Conservation (phyloP, 768 basidiomycete species). For the Obba rivulosa region DNA sequence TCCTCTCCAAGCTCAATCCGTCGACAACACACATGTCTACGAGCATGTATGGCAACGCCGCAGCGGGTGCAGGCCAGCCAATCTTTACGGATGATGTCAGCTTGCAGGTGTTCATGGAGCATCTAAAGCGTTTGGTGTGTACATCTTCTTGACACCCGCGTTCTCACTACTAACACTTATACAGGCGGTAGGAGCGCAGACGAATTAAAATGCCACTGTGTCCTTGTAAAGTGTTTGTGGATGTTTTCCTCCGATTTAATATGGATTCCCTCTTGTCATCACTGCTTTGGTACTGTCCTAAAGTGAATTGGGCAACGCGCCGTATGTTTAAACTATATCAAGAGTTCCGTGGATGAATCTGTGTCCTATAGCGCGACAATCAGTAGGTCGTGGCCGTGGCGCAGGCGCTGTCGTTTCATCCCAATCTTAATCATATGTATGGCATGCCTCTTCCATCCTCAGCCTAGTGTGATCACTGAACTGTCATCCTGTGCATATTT, state of each 20-base stretch:
- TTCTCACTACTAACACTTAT: not conserved
- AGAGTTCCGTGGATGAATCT: too few relatives aligned
- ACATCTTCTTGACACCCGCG: not conserved
- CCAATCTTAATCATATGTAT: too few relatives aligned
- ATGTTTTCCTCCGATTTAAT: not conserved
- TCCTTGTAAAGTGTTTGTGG: not conserved
- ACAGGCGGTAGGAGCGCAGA: constrained; percentile 67
- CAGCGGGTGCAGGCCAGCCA: constrained; percentile 72
- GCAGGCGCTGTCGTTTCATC: too few relatives aligned
- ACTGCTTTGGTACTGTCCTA: constrained; percentile 2
- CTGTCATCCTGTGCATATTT: too few relatives aligned
- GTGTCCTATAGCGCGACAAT: too few relatives aligned
- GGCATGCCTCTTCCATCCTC: too few relatives aligned
- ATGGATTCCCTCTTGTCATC: constrained; percentile 4
- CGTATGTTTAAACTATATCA: too few relatives aligned
- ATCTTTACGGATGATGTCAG: constrained; percentile 99
- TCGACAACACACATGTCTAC: constrained; percentile 96
- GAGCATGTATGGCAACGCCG: constrained; percentile 80
- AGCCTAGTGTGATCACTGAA: too few relatives aligned
- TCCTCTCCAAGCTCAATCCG: constrained; percentile 93
- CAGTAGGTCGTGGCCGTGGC: too few relatives aligned
- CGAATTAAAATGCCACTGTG: constrained; percentile 34
- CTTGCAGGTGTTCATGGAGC: constrained; percentile 96
- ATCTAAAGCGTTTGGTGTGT: constrained; percentile 85
- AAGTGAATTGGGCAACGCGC: too few relatives aligned